phyloP scores from a whole-genome alignment of 495 filamentous ascomycete genomes.

The Podospora sp. region DNA sequence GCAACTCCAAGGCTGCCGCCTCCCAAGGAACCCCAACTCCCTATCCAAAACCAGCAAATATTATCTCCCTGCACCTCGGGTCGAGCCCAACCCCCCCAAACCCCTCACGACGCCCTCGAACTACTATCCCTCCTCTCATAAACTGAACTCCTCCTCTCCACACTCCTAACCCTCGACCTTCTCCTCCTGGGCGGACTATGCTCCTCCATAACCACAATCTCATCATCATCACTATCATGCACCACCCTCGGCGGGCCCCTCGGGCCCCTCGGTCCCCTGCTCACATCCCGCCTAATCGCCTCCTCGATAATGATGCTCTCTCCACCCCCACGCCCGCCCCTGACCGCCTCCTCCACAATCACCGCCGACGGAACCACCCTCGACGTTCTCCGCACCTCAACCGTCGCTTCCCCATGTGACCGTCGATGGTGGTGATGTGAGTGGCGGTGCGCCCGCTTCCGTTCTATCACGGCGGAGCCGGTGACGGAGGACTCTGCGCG shows the following conservation, averaged over 20 bases:
- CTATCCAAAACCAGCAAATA: too few species aligned
- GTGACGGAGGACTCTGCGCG: conserved; percentile 30
- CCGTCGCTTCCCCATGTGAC: conserved; percentile 26
- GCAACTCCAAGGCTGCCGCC: too few species aligned
- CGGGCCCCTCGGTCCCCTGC: conserved; percentile 21
- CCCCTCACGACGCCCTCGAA: conserved; percentile 36
- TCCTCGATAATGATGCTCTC: conserved; percentile 47
- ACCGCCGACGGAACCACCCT: conserved; percentile 26
- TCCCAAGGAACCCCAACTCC: too few species aligned
- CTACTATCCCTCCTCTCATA: conserved; percentile 39
- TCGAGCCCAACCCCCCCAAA: too few species aligned
- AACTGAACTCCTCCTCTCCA: conserved; percentile 36
- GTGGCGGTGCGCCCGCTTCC: conserved; percentile 31
- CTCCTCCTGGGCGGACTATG: conserved; percentile 37
- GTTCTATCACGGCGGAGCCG: conserved; percentile 40
- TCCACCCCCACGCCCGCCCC: conserved; percentile 16
- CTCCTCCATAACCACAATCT: conserved; percentile 54
- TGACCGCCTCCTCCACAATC: conserved; percentile 35
- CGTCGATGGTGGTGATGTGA: conserved; percentile 25
- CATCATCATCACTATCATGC: conserved; percentile 36
- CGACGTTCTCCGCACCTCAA: conserved; percentile 42
- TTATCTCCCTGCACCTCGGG: too few species aligned
- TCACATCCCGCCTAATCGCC: too few species aligned
- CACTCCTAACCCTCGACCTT: conserved; percentile 38
- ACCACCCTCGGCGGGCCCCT: conserved; percentile 32